These are phyloP conservation scores for Ogataea corticis DNA, from an alignment of 805 yeast genomes.

Conservation along the genomic window DNA sequence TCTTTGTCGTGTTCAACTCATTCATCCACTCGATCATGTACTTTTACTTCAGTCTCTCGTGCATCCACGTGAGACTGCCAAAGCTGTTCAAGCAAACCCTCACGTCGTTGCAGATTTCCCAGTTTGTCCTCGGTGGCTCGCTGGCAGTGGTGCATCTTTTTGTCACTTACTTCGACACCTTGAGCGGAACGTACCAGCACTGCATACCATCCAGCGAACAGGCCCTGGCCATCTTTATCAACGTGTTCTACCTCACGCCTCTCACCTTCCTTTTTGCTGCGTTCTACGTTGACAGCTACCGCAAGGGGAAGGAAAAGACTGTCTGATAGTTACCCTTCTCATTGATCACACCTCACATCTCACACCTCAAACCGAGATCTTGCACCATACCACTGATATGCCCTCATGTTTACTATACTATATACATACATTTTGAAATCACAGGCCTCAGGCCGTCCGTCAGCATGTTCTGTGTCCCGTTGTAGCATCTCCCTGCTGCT, in stretches of 20 bases:
- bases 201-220: conserved; percentile 62
- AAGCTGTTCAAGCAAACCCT: conserved; percentile 53
- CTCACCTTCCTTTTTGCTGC: conserved; percentile 65
- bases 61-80: conserved; percentile 61
- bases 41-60: conserved; percentile 62
- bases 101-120: conserved; percentile 68
- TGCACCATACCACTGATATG: too few species aligned
- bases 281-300: conserved; percentile 62
- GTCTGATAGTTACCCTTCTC: too few species aligned
- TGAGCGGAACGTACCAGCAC: conserved; percentile 40
- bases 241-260: conserved; percentile 66
- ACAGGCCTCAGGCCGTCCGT: too few species aligned
- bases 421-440: too few species aligned
- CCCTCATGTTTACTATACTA: too few species aligned
- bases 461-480: too few species aligned
- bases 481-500: too few species aligned
- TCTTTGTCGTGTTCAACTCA: conserved; percentile 78
- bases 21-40: conserved; percentile 76
- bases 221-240: conserved; percentile 60
- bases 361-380: too few species aligned
- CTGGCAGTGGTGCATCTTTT: conserved; percentile 66
- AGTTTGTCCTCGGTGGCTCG: conserved; percentile 68
- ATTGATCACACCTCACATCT: too few species aligned
- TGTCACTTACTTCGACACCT: conserved; percentile 54
- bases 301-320: conserved; percentile 23